Base-by-base conservation (phyloP, 257 asterid species). In the Penstemon eatonii region DNA sequence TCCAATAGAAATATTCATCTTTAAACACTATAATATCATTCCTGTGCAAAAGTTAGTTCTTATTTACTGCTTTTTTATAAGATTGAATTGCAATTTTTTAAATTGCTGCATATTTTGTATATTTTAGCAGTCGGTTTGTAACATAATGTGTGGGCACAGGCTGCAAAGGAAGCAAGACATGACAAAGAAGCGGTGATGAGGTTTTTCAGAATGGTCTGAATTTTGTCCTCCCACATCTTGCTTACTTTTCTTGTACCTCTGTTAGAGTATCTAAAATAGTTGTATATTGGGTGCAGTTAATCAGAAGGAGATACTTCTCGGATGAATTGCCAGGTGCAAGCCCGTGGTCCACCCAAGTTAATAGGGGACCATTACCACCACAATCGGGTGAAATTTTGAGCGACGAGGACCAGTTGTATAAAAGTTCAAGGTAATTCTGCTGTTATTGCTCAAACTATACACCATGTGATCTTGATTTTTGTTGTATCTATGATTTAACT, bases 281-380 rank as follows among this genome's bases (percentile, higher is more conserved):
- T 5, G n/a, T 70, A n/a, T 60, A 49, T 62, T 67, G 10, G 66
- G 41, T 76, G 78, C 82, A 94, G 99, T 84, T 94, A 81, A 89
- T 94, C 72, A 86, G 96, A 84, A 82, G 99, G 81, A 89, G 99
- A 79, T 94, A 94, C 84, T 94, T 91, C 84, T 89, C 97, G 37
- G 97, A 94, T 81, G 96, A 86, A 62, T 79, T 85, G 69, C 96
- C 97, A 13, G 90, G 87, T 68, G 81, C 86, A 71, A 63, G 74
- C 69, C 83, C 96, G 42, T 90, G 96, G 97, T 79, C 96, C 55
- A 50, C 77, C 38, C 73, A 72, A 46, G 74, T 84, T 66, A 76
- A 78, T 68, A 63, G 86, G 72, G 33, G 33, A 2, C 33, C 33
- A 1, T 68, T 95, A 70, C 56, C 79, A 52, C 55, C 73, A 47